Conservation (phyloP, 371 early-diverging fungal species). For the Rhizopus sp. region DNA sequence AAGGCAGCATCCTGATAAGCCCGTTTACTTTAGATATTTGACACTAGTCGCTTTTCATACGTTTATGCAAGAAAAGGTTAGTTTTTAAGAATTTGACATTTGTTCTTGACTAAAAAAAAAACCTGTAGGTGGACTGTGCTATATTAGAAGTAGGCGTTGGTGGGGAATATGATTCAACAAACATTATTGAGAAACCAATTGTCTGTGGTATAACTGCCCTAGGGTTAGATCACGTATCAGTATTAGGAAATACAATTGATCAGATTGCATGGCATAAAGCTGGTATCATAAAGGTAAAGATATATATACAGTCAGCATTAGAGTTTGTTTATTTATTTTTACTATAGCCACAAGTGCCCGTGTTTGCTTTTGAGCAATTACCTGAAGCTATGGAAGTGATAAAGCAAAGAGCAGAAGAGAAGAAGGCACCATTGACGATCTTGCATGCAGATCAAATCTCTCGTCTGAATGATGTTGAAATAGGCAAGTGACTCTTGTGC, state of each 20-base stretch:
- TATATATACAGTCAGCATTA: not conserved
- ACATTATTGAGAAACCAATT: slow-evolving; percentile 68
- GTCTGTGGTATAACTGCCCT: slow-evolving; percentile 84
- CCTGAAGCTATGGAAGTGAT: slow-evolving; percentile 74
- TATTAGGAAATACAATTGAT: slow-evolving; percentile 75
- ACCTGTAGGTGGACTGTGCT: slow-evolving; percentile 65
- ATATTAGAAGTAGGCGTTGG: slow-evolving; percentile 87
- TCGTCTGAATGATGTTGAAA: slow-evolving; percentile 19
- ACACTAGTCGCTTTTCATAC: slow-evolving; percentile 88
- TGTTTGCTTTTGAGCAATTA: slow-evolving; percentile 71
- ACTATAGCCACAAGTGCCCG: slow-evolving; percentile 62
- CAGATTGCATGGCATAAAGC: slow-evolving; percentile 95
- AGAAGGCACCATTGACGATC: slow-evolving; percentile 36
- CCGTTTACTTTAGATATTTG: slow-evolving; percentile 89
- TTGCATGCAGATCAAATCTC: slow-evolving; percentile 19
- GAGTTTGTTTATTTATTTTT: not conserved
- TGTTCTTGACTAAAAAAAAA: not conserved
- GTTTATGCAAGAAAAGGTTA: slow-evolving; percentile 78
- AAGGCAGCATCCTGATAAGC: slow-evolving; percentile 65
- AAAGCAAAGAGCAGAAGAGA: slow-evolving; percentile 67
- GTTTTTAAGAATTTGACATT: slow-evolving; percentile 13
- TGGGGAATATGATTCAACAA: slow-evolving; percentile 86
- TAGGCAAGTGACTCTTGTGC: slow-evolving; percentile 11
- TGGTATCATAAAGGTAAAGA: slow-evolving; percentile 81
- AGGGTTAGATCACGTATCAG: slow-evolving; percentile 78